These are phyloP conservation scores for Hygrocybe punicea DNA, from an alignment of 768 basidiomycete genomes.

Conservation along the genomic window DNA sequence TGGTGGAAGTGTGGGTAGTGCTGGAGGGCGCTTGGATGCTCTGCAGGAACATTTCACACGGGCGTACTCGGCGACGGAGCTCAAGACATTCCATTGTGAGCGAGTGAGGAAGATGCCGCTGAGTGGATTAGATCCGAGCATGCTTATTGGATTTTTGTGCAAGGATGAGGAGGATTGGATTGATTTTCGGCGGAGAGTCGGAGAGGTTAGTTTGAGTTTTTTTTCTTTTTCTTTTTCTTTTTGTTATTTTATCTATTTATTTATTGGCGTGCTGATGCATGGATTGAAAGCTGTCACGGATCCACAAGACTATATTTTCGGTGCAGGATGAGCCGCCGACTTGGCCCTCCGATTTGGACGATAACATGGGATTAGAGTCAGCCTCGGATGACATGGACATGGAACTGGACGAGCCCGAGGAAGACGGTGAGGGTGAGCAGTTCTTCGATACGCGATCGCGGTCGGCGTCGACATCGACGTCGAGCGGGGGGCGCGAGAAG, in stretches of 20 bases:
- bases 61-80: conserved; percentile 68
- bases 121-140: conserved; percentile 88
- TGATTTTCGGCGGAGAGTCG: conserved; percentile 70
- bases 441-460: conserved; percentile 52
- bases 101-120: conserved; percentile 92
- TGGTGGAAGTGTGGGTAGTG: conserved; percentile 9
- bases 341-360: conserved; percentile 76
- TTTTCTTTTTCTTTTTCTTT: too few relatives aligned
- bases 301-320: conserved; percentile 60
- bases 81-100: conserved; percentile 96
- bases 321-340: conserved; percentile 84
- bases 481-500: conserved; percentile 33
- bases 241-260: conserved; percentile 8
- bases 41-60: conserved; percentile 62
- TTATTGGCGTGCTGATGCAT: conserved; percentile 6
- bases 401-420: conserved; percentile 33
- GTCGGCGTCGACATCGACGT: conserved; percentile 37
- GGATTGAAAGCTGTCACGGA: conserved; percentile 48
- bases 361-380: conserved; percentile 74
- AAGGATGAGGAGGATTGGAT: conserved; percentile 81
- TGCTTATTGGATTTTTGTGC: conserved; percentile 92
- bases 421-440: conserved; percentile 33
- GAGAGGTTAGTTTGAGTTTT: conserved; percentile 56
- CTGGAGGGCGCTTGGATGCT: conserved; percentile 36
- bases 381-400: conserved; percentile 69